phyloP scores from a whole-genome alignment of 768 basidiomycete genomes.

The Naematelia encephala region DNA sequence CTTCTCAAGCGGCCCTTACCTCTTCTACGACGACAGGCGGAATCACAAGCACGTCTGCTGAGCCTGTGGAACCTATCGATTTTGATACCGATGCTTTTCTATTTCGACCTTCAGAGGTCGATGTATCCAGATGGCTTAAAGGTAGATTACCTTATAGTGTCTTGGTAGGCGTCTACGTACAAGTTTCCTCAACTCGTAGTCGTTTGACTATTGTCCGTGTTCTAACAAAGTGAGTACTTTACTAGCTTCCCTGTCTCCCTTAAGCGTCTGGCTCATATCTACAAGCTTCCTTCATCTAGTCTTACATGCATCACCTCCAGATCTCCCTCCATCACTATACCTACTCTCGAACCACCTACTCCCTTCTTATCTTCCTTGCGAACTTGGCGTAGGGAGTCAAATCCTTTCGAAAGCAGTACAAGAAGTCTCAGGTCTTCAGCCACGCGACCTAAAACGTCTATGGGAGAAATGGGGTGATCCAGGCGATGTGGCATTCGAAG shows the following conservation, averaged over 20 bases:
- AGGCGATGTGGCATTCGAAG: conserved; percentile 82
- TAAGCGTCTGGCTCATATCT: conserved; percentile 53
- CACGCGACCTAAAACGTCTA: conserved; percentile 40
- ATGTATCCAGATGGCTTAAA: conserved; percentile 39
- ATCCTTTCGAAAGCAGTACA: conserved; percentile 55
- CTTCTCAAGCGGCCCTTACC: conserved; percentile 12
- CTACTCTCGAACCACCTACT: conserved; percentile 75
- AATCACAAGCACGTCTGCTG: conserved; percentile 29
- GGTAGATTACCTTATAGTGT: conserved; percentile 47
- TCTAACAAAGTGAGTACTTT: conserved; percentile 44
- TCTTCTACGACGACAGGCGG: conserved; percentile 9
- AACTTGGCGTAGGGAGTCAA: conserved; percentile 52
- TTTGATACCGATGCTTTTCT: conserved; percentile 46
- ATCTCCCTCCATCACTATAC: conserved; percentile 73
- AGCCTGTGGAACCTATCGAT: conserved; percentile 38
- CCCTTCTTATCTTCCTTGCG: conserved; percentile 67
- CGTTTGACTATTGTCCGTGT: conserved; percentile 44
- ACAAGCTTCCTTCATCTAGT: conserved; percentile 68
- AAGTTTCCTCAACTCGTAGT: conserved; percentile 45
- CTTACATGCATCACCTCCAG: conserved; percentile 62
- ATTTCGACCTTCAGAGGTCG: conserved; percentile 33
- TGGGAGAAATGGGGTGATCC: conserved; percentile 75
- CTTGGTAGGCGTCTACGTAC: conserved; percentile 47
- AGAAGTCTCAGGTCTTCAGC: conserved; percentile 45
- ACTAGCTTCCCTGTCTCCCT: not conserved